Evolutionary conservation across 2,329 filamentous ascomycete genomes (phyloP), one percentile per base, ranked within the genome.

Genomic region (Tricladium varicosporioides): DNA sequence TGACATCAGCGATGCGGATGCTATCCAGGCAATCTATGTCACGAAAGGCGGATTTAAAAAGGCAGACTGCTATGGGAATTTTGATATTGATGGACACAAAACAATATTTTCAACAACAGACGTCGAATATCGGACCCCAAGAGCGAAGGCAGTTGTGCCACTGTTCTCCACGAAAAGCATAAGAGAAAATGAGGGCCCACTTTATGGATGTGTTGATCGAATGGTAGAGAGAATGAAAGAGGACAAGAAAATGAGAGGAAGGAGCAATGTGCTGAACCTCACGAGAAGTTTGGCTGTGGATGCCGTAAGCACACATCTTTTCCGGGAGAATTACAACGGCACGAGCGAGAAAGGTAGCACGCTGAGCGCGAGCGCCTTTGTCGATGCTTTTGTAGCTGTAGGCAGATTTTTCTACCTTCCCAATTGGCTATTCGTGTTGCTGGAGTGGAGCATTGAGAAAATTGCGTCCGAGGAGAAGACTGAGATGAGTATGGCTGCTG

Each of bases 351-450:
- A 65, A 15, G 64, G 70, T 7, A 60, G 62, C 40, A 50, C 65
- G 60, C 58, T 80, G 58, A 73, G 74, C 54, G 72, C 78, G n/a
- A 73, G 73, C 47, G 67, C 71, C 0, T 83, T 83, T 63, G 80
- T 84, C 11, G 77, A 83, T 64, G 73, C 76, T 2, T 80, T 81
- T 61, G 80, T 83, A 2, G 79, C 76, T 4, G 76, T 82, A 5
- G 79, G 80, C 0, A 71, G 78, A 2, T 81, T 83, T 63, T 82
- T 80, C 65, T 81, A 81, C 60, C 65, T 83, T 1, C 78, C 78
- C 1, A 75, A 71, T 19, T 67, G 60, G 46, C 62, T 72, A 2
- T 78, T 80, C 56, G 56, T 69, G 11, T 65, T 59, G 59, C 14
- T 69, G 51, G 63, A 71, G 33, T 66, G 60, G 63, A 55, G 56